A percentile compares a stretch with the other conserved stretches of the same genome.
Evolutionary conservation across 192 early-diverging fungal genomes (phyloP).

Genomic region (Gaertneriomyces semiglobifer): DNA sequence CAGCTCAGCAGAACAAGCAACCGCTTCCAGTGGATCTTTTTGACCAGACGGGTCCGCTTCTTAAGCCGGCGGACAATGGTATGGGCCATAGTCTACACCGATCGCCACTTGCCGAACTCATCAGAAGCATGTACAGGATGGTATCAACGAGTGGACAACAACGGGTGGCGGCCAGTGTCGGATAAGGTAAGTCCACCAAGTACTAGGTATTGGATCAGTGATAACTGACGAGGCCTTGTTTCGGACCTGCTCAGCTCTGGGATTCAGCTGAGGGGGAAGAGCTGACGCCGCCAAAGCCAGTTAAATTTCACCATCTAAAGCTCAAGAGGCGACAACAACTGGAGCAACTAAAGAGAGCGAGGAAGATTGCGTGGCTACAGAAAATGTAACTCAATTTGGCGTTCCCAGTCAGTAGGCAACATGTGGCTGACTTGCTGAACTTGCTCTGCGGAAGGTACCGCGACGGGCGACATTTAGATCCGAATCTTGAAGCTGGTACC

Average conservation of each 20-base stretch:
- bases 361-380: constrained; percentile 53
- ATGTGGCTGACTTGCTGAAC: too few species aligned
- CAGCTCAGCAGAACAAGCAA: constrained; percentile 35
- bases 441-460: too few species aligned
- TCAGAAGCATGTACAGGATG: constrained; percentile 35
- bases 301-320: constrained; percentile 48
- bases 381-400: constrained; percentile 41
- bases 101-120: neutral
- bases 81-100: neutral
- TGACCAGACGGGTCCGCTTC: constrained; percentile 25
- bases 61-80: neutral
- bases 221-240: neutral
- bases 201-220: neutral
- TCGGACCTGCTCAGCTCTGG: neutral
- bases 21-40: constrained; percentile 42
- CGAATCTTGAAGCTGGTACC: too few species aligned
- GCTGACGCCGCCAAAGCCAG: constrained; percentile 19
- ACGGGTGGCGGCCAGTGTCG: constrained; percentile 59
- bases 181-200: constrained; percentile 36
- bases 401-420: neutral
- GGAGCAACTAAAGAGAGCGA: constrained; percentile 29
- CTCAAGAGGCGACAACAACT: constrained; percentile 46
- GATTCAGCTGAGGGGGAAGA: neutral
- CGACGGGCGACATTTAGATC: too few species aligned
- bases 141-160: constrained; percentile 57